Conservation (phyloP, 78 protist genomes). For the Dictyostelium firmibasis region DNA sequence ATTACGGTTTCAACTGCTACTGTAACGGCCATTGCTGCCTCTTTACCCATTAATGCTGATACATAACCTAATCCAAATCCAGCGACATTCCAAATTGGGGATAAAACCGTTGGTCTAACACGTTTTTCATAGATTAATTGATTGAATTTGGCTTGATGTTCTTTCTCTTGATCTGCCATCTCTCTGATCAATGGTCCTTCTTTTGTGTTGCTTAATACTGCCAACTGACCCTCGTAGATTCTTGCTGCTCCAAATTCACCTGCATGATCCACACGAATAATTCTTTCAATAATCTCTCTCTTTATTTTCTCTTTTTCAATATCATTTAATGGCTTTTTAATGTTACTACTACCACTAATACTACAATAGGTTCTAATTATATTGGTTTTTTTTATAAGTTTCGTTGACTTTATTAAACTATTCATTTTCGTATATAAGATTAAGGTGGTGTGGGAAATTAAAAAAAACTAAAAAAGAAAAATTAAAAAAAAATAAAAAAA, state of each 20-base stretch:
- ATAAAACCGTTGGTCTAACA: conserved; percentile 84
- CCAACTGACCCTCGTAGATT: conserved; percentile 86
- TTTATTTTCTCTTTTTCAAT: conserved; percentile 9
- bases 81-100: conserved; percentile 88
- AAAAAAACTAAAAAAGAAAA: neutral
- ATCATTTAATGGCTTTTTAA: neutral
- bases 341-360: neutral
- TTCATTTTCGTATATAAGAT: neutral
- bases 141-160: conserved; percentile 82
- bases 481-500: neutral
- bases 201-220: conserved; percentile 53
- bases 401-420: neutral
- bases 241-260: conserved; percentile 91
- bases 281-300: conserved; percentile 67
- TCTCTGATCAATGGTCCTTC: conserved; percentile 80
- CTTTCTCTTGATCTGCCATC: conserved; percentile 87
- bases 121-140: conserved; percentile 76
- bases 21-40: conserved; percentile 92
- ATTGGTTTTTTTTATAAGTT: neutral
- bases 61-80: conserved; percentile 86
- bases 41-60: conserved; percentile 87
- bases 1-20: conserved; percentile 90
- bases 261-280: conserved; percentile 89
- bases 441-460: neutral
- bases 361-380: neutral